Base-by-base conservation (phyloP, 75 land plant species). In the Chamaecyparis obtusa region DNA sequence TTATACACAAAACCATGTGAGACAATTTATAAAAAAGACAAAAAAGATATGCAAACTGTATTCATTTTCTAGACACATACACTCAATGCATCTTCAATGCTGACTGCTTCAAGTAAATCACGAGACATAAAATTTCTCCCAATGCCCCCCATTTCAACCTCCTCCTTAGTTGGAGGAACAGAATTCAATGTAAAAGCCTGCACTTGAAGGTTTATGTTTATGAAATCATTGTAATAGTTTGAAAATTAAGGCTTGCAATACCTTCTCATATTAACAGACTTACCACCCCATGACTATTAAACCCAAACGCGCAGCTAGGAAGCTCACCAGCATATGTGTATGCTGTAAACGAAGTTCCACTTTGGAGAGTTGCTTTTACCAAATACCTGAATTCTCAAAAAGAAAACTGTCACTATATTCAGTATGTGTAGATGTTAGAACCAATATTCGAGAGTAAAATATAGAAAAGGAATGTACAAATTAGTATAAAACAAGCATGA, bases 301-400 rank as follows among this genome's bases (percentile, higher is more conserved):
- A 96, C 2, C 97, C 99, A 88, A 97, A 97, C 3, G 99, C 99
- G 91, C 99, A 96, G 90, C 96, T 97, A 41, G 99, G 99, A 1
- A 97, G 95, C 93, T 97, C 99, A 44, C 99, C 99, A 55, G 99
- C 98, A 89, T 95, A 96, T 49, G 99, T 97, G 76, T 96, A 97
- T 60, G 98, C 99, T 24, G 92, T 87, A 90, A 96, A 97, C 57
- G 93, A 89, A 3, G 90, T 71, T 85, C 98, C 98, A 86, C 87
- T 83, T 60, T 91, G 86, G 24, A 95, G 91, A 35, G 30, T 87
- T 13, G 92, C 95, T 60, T 87, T 92, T 55, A 97, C 89, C 89
- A 97, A 51, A 87, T 93, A 97, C 17, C 99, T 97, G 93, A 78
- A 88, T 69, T 48, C 39, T 33, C 72, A 88, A 79, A 86, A 79